phyloP scores from a whole-genome alignment of 345 rosid genomes.

The Eucalyptus cladocalyx region DNA sequence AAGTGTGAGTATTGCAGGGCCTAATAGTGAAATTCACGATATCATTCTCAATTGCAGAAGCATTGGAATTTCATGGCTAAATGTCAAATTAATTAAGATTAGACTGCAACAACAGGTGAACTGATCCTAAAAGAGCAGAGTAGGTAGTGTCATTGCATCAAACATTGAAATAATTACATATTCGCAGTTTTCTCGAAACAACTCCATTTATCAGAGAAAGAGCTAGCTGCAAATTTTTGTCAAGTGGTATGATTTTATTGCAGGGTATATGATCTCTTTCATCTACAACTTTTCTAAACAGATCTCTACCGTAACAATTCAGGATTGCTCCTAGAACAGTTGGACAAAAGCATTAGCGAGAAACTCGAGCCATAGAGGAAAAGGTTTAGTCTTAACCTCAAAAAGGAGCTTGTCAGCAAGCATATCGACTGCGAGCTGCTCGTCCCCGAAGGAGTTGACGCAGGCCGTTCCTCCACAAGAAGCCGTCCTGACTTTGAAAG shows the following conservation, averaged over 20 bases:
- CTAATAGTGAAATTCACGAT: conserved; percentile 11
- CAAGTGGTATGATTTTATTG: neutral
- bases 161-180: neutral
- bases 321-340: neutral
- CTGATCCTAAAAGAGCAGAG: neutral
- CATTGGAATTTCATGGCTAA: neutral
- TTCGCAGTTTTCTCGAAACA: neutral
- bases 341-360: neutral
- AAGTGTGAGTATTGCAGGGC: conserved; percentile 83
- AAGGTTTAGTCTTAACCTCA: conserved; percentile 29
- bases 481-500: conserved; percentile 93
- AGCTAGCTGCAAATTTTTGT: neutral
- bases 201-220: neutral
- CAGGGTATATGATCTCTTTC: neutral
- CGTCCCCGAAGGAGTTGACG: conserved; percentile 87
- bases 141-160: neutral
- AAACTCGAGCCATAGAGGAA: neutral
- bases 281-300: neutral
- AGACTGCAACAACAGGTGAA: neutral
- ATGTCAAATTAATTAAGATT: neutral
- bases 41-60: neutral
- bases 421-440: conserved; percentile 97
- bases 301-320: neutral
- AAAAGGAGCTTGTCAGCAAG: conserved; percentile 91
- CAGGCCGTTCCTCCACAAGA: conserved; percentile 98